phyloP scores from a whole-genome alignment of 805 yeast species.

The Saccharomycopsis sp. region DNA sequence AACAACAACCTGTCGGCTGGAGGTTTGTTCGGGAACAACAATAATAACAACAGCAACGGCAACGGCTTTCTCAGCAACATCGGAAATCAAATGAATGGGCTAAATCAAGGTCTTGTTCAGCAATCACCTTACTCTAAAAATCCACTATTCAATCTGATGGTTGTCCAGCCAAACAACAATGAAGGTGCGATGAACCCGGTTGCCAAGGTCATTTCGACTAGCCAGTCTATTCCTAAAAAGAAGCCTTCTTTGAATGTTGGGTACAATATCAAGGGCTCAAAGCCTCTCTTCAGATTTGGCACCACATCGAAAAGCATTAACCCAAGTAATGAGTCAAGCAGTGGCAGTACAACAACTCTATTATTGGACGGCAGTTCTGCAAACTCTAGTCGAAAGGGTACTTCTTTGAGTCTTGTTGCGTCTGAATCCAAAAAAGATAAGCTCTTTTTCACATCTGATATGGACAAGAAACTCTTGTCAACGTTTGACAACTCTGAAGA shows the following conservation, averaged over 20 bases:
- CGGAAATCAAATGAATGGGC: too few relatives aligned
- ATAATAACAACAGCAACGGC: constrained; percentile 22
- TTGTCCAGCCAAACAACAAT: constrained; percentile 12
- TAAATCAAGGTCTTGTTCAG: too few relatives aligned
- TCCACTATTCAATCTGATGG: constrained; percentile 23
- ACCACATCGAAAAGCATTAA: constrained; percentile 3
- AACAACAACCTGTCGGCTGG: constrained; percentile 24
- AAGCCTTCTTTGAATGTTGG: constrained; percentile 15
- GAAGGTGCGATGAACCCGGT: constrained; percentile 18
- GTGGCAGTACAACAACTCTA: too few relatives aligned
- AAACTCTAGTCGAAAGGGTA: too few relatives aligned
- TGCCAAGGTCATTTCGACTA: constrained; percentile 10
- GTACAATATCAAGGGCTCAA: constrained; percentile 11
- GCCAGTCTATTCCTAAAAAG: constrained; percentile 12
- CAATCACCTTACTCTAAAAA: constrained; percentile 24
- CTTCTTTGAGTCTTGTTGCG: constrained; percentile 20
- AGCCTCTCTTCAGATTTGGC: constrained; percentile 10
- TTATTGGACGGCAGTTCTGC: too few relatives aligned
- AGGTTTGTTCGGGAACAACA: constrained; percentile 33
- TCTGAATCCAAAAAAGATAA: constrained; percentile 20
- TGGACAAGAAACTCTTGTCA: constrained; percentile 24
- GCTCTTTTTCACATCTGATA: constrained; percentile 21
- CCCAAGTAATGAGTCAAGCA: too few relatives aligned
- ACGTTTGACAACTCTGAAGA: constrained; percentile 14
- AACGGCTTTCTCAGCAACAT: constrained; percentile 24